These are phyloP conservation scores for Plasmodium vivax DNA, from an alignment of 169 alveolate species.

Conservation along the genomic window DNA sequence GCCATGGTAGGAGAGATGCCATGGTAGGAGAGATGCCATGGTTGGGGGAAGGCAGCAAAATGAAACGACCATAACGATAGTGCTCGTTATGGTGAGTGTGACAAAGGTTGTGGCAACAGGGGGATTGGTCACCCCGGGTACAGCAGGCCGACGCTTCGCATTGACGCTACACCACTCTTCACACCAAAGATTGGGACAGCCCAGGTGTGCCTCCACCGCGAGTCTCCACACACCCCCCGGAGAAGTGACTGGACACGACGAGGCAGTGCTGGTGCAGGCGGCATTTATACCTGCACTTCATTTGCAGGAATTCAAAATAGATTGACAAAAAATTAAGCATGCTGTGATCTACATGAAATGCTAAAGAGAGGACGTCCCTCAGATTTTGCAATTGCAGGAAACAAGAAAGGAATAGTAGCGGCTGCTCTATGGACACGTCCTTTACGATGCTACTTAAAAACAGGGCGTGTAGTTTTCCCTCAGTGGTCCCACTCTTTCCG, in stretches of 20 bases:
- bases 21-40: neutral
- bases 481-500: neutral
- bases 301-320: conserved; percentile 1
- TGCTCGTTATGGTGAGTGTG: neutral
- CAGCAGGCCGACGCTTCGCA: neutral
- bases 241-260: conserved; percentile 22
- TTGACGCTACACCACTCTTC: neutral
- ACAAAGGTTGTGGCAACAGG: neutral
- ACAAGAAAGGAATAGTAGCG: conserved; percentile 28
- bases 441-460: neutral
- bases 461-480: neutral
- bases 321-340: conserved; percentile 3
- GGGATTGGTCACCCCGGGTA: neutral
- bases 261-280: conserved; percentile 32
- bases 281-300: conserved; percentile 30
- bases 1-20: too few relatives aligned
- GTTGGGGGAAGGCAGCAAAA: neutral
- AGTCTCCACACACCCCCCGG: neutral
- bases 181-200: neutral
- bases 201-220: neutral
- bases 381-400: neutral
- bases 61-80: neutral
- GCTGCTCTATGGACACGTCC: neutral
- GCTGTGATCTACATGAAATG: neutral
- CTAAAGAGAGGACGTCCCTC: conserved; percentile 20